Evolutionary conservation across 78 protist species (phyloP).

Genomic region (Paratrimastix pyriformis): DNA sequence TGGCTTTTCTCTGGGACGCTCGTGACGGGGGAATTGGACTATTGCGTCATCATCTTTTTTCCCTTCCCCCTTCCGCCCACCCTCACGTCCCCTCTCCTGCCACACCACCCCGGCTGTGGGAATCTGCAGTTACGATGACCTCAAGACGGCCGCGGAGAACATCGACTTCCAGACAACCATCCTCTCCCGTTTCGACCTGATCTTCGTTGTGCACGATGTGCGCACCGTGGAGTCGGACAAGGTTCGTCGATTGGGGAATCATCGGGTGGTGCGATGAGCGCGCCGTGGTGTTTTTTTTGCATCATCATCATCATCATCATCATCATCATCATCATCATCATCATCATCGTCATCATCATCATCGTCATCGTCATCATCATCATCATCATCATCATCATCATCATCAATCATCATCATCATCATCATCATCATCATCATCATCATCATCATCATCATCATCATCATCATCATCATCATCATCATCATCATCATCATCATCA

Average conservation of each 20-base stretch:
- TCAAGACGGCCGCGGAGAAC: conserved; percentile 61
- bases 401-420: background rate
- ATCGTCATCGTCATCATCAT: background rate
- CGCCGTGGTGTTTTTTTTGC: too few species aligned
- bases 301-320: background rate
- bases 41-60: too few species aligned
- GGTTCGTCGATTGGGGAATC: background rate
- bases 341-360: background rate
- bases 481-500: too few species aligned
- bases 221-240: conserved; percentile 56
- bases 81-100: too few species aligned
- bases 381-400: background rate
- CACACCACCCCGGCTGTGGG: too few species aligned
- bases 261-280: background rate
- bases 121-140: conserved; percentile 87
- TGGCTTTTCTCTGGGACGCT: too few species aligned
- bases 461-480: too few species aligned
- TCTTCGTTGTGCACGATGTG: conserved; percentile 87
- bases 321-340: background rate
- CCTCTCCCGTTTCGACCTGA: conserved; percentile 96
- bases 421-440: background rate
- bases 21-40: too few species aligned
- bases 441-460: too few species aligned
- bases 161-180: conserved; percentile 89
- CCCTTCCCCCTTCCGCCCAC: too few species aligned